Base-by-base conservation (phyloP, 192 early-diverging fungal genomes). In the Geranomyces michiganensis region DNA sequence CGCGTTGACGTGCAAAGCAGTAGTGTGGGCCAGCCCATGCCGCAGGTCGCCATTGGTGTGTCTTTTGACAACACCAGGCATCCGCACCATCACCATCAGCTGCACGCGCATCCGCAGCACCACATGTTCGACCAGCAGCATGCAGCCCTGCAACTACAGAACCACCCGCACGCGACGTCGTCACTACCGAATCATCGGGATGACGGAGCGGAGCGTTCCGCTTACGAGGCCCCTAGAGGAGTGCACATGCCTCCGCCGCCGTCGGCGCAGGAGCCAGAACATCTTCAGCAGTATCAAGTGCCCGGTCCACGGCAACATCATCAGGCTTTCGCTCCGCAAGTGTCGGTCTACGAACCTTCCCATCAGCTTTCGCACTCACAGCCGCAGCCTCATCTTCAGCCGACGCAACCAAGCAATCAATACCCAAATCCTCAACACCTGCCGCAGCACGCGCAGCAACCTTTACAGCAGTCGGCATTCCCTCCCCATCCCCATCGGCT, bases 1-100 rank as follows among this genome's bases (percentile, higher is more conserved):
- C 68, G 56, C n/a, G 62, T 55, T 14, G 49, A 62, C 49, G 47
- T 49, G 70, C 51, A 55, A 48, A 33, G 36, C 17, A 19, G 15
- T 6, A 47, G 13, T 27, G 59, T 12, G 41, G 21, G n/a, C 14
- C 62, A 72, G 47, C 33, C 70, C 30, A 51, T 51, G 21, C 62
- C 43, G 43, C 53, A 65, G n/a, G 26, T 22, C 51, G 44, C 44
- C 9, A 29, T 30, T 32, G 43, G 22, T 2, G 58, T 60, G 2
- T 60, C 58, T 8, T 32, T 60, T 60, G 58, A 60, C 9, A 33
- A 60, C 44, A 48, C 41, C 29, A 21, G 24, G 21, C 47, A 26
- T 26, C 67, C 22, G 17, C 65, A 66, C 26, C 65, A 44, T 22
- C 44, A 24, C 1, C 47, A 66, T 14, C 44, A 12, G 26, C 62